Base-by-base conservation (phyloP, 148 eudicot genomes). In the Nyssa sinensis region DNA sequence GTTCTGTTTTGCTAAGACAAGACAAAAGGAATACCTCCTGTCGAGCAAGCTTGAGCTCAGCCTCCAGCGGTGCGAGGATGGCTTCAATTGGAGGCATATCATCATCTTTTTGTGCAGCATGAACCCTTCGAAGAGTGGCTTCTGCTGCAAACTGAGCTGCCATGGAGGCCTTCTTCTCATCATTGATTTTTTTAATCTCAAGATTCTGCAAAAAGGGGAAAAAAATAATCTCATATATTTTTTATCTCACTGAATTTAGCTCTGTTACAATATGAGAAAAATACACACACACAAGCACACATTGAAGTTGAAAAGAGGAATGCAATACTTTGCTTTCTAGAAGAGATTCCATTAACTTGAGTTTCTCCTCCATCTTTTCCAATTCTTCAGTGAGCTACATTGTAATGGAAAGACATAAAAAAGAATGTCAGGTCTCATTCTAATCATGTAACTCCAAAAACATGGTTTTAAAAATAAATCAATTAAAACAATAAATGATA, bases 51-150 rank as follows among this genome's bases (percentile, higher is more conserved):
- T 88, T 88, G 60, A 88, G 92, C 77, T 88, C 92, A 73, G 92
- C 92, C 75, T 88, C 92, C 81, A 88, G 71, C 2, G 92, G 92
- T 73, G 90, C 92, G 59, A 88, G 82, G 62, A 88, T 88, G 72
- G 92, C 92, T 86, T 88, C 90, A 77, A 88, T 88, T 25, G 92
- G 92, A 60, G 92, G 92, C 88, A 88, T 88, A 69, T 88, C 92
- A 79, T 88, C 92, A 77, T 88, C 92, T 60, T 88, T 88, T 75
- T 86, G 92, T 41, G 89, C 92, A 71, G 92, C 89, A 86, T 88
- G 92, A 70, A 88, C 92, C 83, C 92, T 81, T 47, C 92, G 81
- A 70, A 88, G 87, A 61, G 92, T 84, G 62, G 92, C 92, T 81
- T 88, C 92, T 37, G 92, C 92, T 13, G 92, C 92, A 84, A 88